Evolutionary conservation across 2,329 filamentous ascomycete species (phyloP), one percentile per base, ranked within the genome.

Genomic region (Botrytis deweyae): DNA sequence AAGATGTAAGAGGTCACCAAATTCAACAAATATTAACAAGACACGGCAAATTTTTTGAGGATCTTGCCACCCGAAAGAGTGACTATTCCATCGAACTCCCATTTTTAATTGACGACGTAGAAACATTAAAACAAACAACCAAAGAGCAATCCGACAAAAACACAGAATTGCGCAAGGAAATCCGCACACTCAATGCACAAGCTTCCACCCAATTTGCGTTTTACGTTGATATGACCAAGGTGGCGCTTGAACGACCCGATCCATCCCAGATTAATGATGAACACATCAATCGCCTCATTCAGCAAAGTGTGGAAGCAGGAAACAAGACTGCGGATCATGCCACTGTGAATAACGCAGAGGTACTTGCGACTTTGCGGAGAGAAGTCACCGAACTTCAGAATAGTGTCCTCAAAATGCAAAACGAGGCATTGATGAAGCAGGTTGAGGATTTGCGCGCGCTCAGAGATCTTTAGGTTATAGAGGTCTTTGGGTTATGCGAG

Each of bases 61-160:
- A 18, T 18, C 1, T 55, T 16, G 1, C 7, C 4, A 16, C 6
- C 20, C 33, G 8, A 25, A 14, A 14, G 6, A 25, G 2, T 4
- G 40, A 40, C 12, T 42, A 42, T 16, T 42, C 40, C 6, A 36
- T 12, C 25, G 5, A 25, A n/a, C 0, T 62, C 10, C 20, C 36
- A 38, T 8, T 22, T 0, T 4, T 40, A 14, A 16, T 12, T n/a
- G 14, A 5, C 4, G 6, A 7, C 12, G 36, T 62, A 14, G 59
- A 14, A n/a, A 7, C 0, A 10, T 29, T 63, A n/a, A 0, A 29
- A 18, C 14, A 18, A 9, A 1, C 3, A n/a, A 1, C 3, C 12
- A 38, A 10, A 42, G 5, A 6, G 4, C 36, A 40, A 38, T 36
- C 20, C 14, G 22, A 38, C 1, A 3, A 40, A 25, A 25, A 1